Evolutionary conservation across 306 rosid species (phyloP).

Genomic region (Datisca glomerata): DNA sequence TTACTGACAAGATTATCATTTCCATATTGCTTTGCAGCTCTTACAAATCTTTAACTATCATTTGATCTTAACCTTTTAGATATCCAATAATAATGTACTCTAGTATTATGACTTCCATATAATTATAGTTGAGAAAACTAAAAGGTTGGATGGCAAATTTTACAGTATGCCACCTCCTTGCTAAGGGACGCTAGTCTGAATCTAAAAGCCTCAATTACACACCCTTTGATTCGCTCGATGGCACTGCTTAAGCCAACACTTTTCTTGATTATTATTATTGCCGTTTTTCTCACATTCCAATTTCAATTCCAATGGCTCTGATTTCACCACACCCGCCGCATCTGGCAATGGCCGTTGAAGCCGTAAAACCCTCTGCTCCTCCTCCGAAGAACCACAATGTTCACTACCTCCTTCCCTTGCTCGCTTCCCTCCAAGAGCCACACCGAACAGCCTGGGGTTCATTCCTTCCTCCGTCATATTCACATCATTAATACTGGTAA

Average conservation of each 20-base stretch:
- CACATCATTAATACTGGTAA: slow-evolving; percentile 9
- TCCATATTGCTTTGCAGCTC: no score
- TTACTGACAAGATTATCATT: no score
- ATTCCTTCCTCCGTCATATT: slow-evolving; percentile 8
- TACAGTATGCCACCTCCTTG: no score
- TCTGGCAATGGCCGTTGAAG: slow-evolving; percentile 34
- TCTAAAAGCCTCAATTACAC: slow-evolving; percentile 54
- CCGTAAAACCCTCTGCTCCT: slow-evolving; percentile 32
- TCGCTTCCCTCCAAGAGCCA: slow-evolving; percentile 51
- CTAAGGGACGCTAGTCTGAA: no score
- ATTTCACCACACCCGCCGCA: slow-evolving; percentile 24
- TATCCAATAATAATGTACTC: no score
- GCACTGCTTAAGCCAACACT: slow-evolving; percentile 46
- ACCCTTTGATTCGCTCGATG: slow-evolving; percentile 35
- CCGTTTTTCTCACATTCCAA: no score
- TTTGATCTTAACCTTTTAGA: no score
- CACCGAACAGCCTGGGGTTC: slow-evolving; percentile 59
- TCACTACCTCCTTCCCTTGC: slow-evolving; percentile 28
- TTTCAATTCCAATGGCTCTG: slow-evolving; percentile 52
- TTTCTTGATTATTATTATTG: slow-evolving; percentile 18
- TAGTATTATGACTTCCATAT: no score
- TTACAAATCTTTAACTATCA: no score
- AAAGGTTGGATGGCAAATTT: no score
- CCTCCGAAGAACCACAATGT: slow-evolving; percentile 9
- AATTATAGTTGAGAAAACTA: no score